These are phyloP conservation scores for Apiotrichum gracile DNA, from an alignment of 1,284 basidiomycete genomes.

Conservation along the genomic window DNA sequence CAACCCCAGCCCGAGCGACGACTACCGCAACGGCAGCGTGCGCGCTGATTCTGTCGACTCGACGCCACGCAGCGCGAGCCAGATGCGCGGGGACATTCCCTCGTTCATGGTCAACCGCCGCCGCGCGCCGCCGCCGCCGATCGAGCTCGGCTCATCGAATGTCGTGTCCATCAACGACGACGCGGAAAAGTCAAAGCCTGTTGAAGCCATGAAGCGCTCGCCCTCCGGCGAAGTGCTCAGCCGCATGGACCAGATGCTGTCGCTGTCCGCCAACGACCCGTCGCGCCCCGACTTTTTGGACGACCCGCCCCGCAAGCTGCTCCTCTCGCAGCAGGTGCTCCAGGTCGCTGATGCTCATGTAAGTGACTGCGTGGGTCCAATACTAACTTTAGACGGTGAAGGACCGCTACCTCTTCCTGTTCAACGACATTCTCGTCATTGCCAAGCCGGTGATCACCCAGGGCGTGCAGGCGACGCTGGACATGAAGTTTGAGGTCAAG, in stretches of 20 bases:
- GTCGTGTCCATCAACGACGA: slow-evolving; percentile 17
- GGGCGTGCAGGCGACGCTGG: slow-evolving; percentile 59
- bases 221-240: slow-evolving; percentile 32
- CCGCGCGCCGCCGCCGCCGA: slow-evolving; percentile 14
- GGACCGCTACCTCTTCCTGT: slow-evolving; percentile 91
- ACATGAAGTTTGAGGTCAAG: slow-evolving; percentile 80
- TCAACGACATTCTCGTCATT: slow-evolving; percentile 87
- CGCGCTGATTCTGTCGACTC: slow-evolving; percentile 18
- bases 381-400: slow-evolving; percentile 63
- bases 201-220: slow-evolving; percentile 4
- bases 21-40: slow-evolving; percentile 1
- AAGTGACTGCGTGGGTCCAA: neutral
- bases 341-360: slow-evolving; percentile 62
- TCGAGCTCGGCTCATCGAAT: slow-evolving; percentile 13
- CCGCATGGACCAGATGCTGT: slow-evolving; percentile 53
- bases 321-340: slow-evolving; percentile 77
- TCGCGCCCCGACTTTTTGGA: slow-evolving; percentile 64
- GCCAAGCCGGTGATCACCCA: slow-evolving; percentile 54
- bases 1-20: slow-evolving; percentile 1
- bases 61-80: slow-evolving; percentile 1
- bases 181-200: neutral
- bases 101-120: slow-evolving; percentile 15
- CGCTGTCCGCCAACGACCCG: slow-evolving; percentile 55
- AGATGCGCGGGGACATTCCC: slow-evolving; percentile 9
- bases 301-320: slow-evolving; percentile 75